A percentile compares a stretch with the other conserved stretches of the same genome.
Evolutionary conservation across 768 basidiomycete genomes (phyloP).

Genomic region (Naganishia onofrii): DNA sequence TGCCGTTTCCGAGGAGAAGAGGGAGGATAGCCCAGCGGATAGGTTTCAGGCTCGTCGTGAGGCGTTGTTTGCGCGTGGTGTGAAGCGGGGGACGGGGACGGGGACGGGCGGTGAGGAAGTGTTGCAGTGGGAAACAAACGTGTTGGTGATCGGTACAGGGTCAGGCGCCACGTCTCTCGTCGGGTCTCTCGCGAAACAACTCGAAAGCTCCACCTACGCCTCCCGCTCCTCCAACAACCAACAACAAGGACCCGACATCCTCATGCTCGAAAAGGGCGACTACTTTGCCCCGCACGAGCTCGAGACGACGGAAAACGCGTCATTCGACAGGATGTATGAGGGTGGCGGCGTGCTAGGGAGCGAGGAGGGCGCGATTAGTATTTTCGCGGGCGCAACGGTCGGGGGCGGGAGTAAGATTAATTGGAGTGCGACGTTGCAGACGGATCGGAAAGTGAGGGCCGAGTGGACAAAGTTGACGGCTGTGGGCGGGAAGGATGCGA

Average conservation of each 20-base stretch:
- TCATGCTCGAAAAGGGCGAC: slow-evolving; percentile 28
- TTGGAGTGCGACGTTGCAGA: slow-evolving; percentile 44
- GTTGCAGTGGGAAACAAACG: background rate
- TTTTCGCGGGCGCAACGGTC: slow-evolving; percentile 58
- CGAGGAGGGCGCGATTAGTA: slow-evolving; percentile 65
- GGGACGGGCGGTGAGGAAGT: background rate
- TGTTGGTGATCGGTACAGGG: slow-evolving; percentile 24
- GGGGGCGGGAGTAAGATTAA: slow-evolving; percentile 47
- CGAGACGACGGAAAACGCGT: slow-evolving; percentile 24
- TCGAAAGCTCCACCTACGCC: background rate
- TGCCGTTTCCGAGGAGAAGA: slow-evolving; percentile 8
- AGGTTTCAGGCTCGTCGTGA: slow-evolving; percentile 6
- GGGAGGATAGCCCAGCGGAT: background rate
- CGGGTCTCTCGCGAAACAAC: slow-evolving; percentile 15
- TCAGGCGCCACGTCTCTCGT: slow-evolving; percentile 25
- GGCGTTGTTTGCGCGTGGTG: slow-evolving; percentile 2
- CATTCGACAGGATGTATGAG: slow-evolving; percentile 56
- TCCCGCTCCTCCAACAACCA: background rate
- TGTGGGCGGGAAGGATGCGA: slow-evolving; percentile 7
- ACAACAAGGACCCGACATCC: slow-evolving; percentile 4
- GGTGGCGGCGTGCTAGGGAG: slow-evolving; percentile 65
- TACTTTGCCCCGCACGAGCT: slow-evolving; percentile 19
- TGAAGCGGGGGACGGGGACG: no score
- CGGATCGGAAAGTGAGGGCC: slow-evolving; percentile 42
- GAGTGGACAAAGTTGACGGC: slow-evolving; percentile 42